Evolutionary conservation across 2,329 filamentous ascomycete genomes (phyloP).

Genomic region (Aspergillus hortae): DNA sequence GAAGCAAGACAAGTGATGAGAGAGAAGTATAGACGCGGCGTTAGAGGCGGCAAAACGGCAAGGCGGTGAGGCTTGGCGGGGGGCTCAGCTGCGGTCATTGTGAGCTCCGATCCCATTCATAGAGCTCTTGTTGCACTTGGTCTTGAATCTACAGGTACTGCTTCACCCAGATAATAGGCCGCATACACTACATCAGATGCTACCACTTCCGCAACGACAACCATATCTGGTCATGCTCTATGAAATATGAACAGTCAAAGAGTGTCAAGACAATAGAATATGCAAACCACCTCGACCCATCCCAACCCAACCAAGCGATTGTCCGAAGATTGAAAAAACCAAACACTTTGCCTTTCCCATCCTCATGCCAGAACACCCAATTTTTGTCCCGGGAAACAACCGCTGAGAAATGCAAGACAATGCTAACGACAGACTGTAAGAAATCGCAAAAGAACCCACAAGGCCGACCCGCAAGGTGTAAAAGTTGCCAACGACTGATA

Average conservation of each 20-base stretch:
- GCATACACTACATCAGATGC: too few relatives aligned
- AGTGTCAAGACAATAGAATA: not conserved
- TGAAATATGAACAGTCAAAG: not conserved
- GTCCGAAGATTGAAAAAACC: conserved; percentile 6
- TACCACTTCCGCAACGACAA: too few relatives aligned
- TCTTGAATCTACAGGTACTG: conserved; percentile 6
- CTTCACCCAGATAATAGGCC: too few relatives aligned
- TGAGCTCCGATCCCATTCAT: conserved; percentile 1
- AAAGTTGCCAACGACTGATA: not conserved
- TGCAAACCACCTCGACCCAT: not conserved
- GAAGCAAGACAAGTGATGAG: not conserved
- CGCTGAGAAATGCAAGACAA: conserved; percentile 25
- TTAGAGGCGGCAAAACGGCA: not conserved
- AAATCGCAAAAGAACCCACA: not conserved
- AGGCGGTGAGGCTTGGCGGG: not conserved
- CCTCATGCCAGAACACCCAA: conserved; percentile 16
- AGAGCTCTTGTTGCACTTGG: not conserved
- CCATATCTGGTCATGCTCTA: not conserved
- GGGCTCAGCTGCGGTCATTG: not conserved
- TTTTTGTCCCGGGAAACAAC: conserved; percentile 16
- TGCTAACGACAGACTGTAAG: conserved; percentile 10
- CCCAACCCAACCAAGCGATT: not conserved
- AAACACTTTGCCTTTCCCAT: conserved; percentile 14
- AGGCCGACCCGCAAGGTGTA: not conserved
- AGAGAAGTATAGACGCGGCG: not conserved